Evolutionary conservation across 768 basidiomycete genomes (phyloP).

Genomic region (Goffeauzyma gilvescens): DNA sequence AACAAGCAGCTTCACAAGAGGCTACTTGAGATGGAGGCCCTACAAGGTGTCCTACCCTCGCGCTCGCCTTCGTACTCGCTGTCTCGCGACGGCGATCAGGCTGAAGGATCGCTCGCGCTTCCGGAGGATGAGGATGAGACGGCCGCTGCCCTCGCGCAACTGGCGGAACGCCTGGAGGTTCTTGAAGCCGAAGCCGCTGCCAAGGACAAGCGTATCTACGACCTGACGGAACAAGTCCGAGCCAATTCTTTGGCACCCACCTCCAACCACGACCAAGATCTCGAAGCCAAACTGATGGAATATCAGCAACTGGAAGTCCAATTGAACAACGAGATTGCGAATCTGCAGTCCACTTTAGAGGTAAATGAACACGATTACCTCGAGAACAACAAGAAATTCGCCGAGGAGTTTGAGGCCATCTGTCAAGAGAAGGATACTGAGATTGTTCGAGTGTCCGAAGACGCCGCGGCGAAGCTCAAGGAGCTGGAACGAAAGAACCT

Average conservation of each 20-base stretch:
- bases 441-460: conserved; percentile 3
- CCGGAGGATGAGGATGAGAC: not conserved
- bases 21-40: no score
- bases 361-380: conserved; percentile 12
- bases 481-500: conserved; percentile 12
- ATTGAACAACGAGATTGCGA: conserved; percentile 8
- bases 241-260: not conserved
- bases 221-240: not conserved
- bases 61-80: no score
- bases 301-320: conserved; percentile 8
- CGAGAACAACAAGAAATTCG: conserved; percentile 20
- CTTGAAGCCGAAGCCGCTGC: conserved; percentile 18
- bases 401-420: conserved; percentile 21
- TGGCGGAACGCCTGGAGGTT: conserved; percentile 17
- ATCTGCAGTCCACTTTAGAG: not conserved
- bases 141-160: conserved; percentile 2
- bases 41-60: not conserved
- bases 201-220: conserved; percentile 15
- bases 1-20: conserved; percentile 22
- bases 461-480: not conserved
- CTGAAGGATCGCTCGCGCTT: no score
- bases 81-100: no score
- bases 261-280: conserved; percentile 3
- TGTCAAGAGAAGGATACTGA: conserved; percentile 22
- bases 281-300: conserved; percentile 15